Evolutionary conservation across 1,284 basidiomycete genomes (phyloP).

Genomic region (Ceratobasidium sp.): DNA sequence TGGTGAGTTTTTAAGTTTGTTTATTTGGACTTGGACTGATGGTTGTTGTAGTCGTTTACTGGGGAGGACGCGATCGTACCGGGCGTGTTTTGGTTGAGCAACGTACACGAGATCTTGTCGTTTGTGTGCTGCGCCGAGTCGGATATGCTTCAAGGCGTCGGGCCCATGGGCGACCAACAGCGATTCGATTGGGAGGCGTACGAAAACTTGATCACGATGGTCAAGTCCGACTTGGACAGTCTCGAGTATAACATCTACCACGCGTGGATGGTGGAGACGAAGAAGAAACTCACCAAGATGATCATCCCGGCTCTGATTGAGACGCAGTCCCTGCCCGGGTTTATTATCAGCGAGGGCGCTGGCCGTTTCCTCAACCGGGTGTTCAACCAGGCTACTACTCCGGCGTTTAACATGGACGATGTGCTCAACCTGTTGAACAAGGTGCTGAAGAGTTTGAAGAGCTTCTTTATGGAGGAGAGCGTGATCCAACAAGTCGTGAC

Average conservation of each 20-base stretch:
- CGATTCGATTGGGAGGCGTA: slow-evolving; percentile 98
- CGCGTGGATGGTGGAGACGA: slow-evolving; percentile 99
- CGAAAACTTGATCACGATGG: slow-evolving; percentile 94
- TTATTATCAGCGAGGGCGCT: slow-evolving; percentile 92
- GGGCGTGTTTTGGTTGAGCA: slow-evolving; percentile 99
- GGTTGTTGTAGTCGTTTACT: slow-evolving; percentile 78
- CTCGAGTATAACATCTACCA: slow-evolving; percentile 99
- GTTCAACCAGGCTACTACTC: slow-evolving; percentile 85
- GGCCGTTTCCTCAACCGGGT: slow-evolving; percentile 95
- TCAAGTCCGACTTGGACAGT: slow-evolving; percentile 98
- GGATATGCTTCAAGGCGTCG: slow-evolving; percentile 98
- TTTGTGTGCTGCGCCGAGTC: slow-evolving; percentile 99
- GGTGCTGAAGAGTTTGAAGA: slow-evolving; percentile 98
- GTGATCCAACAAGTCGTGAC: slow-evolving; percentile 98
- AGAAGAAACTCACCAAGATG: slow-evolving; percentile 98
- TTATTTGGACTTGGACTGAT: slow-evolving; percentile 47
- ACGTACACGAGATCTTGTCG: slow-evolving; percentile 99
- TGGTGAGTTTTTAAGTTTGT: slow-evolving; percentile 77
- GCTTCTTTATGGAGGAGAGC: slow-evolving; percentile 98
- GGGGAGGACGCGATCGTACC: slow-evolving; percentile 97
- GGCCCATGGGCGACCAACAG: slow-evolving; percentile 93
- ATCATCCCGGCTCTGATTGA: slow-evolving; percentile 98
- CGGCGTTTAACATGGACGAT: slow-evolving; percentile 99
- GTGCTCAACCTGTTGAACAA: slow-evolving; percentile 97
- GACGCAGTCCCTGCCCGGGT: slow-evolving; percentile 97